phyloP scores from a whole-genome alignment of 225 moss, liverwort and hornwort genomes.

The Anthoceros angustus region DNA sequence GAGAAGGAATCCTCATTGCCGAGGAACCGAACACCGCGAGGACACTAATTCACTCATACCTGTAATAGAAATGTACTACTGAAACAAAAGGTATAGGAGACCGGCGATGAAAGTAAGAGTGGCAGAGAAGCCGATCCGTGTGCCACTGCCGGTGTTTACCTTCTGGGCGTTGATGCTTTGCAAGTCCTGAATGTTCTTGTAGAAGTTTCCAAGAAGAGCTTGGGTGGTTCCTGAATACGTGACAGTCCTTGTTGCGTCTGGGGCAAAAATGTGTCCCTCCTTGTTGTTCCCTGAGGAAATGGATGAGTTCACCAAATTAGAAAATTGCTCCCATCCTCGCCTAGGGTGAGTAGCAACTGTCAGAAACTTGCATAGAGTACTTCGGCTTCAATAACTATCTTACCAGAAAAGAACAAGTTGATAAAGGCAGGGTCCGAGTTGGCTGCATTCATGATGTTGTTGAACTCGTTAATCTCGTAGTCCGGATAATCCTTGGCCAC shows the following conservation, averaged over 20 bases:
- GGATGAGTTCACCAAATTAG: too few relatives aligned
- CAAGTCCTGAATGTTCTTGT: not conserved
- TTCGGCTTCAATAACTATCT: not conserved
- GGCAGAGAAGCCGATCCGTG: too few relatives aligned
- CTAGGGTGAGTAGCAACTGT: too few relatives aligned
- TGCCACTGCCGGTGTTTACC: not conserved
- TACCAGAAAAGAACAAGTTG: conserved; percentile 22
- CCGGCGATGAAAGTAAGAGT: too few relatives aligned
- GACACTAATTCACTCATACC: too few relatives aligned
- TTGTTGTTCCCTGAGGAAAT: not conserved
- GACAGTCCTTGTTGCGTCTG: not conserved
- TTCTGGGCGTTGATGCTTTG: not conserved
- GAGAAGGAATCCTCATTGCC: too few relatives aligned
- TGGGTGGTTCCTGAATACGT: not conserved
- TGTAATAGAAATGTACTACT: too few relatives aligned
- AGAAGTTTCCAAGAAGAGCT: not conserved
- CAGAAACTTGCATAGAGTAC: too few relatives aligned
- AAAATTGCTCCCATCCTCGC: too few relatives aligned
- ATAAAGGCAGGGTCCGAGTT: conserved; percentile 20
- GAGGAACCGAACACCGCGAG: too few relatives aligned
- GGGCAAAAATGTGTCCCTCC: not conserved
- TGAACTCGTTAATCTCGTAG: conserved; percentile 14
- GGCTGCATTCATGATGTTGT: conserved; percentile 17
- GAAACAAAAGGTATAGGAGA: too few relatives aligned
- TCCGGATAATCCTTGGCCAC: not conserved